A percentile compares a stretch with the other conserved stretches of the same genome.
These are phyloP conservation scores for Parasitella parasitica DNA, from an alignment of 371 early-diverging fungal genomes.

Conservation along the genomic window DNA sequence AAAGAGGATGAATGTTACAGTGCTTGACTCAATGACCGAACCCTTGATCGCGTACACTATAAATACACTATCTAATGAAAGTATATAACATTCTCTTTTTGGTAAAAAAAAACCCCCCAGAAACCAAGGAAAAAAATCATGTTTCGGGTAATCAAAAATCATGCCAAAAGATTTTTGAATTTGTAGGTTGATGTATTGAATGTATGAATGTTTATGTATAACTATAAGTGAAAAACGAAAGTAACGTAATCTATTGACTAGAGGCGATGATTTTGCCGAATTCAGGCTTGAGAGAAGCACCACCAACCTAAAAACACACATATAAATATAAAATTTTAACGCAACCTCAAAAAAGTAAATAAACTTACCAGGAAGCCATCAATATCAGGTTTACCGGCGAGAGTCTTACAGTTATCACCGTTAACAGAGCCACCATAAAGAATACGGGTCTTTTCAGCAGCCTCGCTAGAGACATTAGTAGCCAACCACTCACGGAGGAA, in stretches of 20 bases:
- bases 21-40: too few relatives aligned
- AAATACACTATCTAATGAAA: too few relatives aligned
- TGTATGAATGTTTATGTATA: neutral
- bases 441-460: constrained; percentile 89
- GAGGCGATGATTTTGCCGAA: constrained; percentile 74
- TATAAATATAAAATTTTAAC: neutral
- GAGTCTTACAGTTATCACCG: constrained; percentile 68
- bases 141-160: constrained; percentile 2
- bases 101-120: neutral
- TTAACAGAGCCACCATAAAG: constrained; percentile 95
- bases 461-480: constrained; percentile 77
- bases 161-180: neutral
- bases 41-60: too few relatives aligned
- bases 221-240: neutral
- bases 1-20: neutral
- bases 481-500: constrained; percentile 88
- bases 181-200: neutral
- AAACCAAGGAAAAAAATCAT: neutral
- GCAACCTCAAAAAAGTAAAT: neutral
- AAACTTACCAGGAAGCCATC: constrained; percentile 94
- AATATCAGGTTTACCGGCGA: constrained; percentile 79
- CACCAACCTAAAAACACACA: constrained; percentile 71
- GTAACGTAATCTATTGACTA: constrained; percentile 26
- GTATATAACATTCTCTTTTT: neutral
- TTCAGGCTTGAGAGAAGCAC: constrained; percentile 94